Conservation (phyloP, 163 green algal genomes). For the Trebouxiophyceae sp. region DNA sequence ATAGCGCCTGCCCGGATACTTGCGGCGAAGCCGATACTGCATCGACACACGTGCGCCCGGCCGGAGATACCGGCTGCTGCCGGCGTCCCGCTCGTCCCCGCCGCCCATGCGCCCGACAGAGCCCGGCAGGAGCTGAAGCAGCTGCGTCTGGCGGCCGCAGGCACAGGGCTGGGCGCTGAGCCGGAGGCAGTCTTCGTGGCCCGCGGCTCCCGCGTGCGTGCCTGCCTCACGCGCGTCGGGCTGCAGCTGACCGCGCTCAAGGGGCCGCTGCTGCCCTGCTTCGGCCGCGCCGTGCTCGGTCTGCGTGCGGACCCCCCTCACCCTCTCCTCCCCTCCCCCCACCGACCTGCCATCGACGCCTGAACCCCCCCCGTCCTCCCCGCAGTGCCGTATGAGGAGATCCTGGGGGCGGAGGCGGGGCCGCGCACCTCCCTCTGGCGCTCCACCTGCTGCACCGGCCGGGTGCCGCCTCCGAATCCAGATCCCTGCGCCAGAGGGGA, state of each 20-base stretch:
- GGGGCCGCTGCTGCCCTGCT: not conserved
- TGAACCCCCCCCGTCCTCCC: not conserved
- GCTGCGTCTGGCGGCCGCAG: too few species aligned
- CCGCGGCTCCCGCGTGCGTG: too few species aligned
- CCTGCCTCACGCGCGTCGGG: not conserved
- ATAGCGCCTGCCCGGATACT: too few species aligned
- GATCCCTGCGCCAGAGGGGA: not conserved
- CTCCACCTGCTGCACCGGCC: not conserved
- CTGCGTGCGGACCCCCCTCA: not conserved
- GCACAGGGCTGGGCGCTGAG: too few species aligned
- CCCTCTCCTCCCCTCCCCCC: too few species aligned
- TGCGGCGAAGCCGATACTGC: too few species aligned
- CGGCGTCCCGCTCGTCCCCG: too few species aligned
- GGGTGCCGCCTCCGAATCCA: not conserved
- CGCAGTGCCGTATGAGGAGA: slow-evolving; percentile 25
- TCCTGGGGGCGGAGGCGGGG: slow-evolving; percentile 9
- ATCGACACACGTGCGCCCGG: too few species aligned
- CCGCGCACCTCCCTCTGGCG: not conserved
- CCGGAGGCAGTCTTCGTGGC: too few species aligned
- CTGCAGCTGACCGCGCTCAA: not conserved
- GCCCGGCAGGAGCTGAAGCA: too few species aligned
- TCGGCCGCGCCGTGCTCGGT: not conserved
- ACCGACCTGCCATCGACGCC: not conserved
- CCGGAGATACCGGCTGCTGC: too few species aligned
- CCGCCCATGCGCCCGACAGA: too few species aligned